These are phyloP conservation scores for Martensiomyces pterosporus DNA, from an alignment of 192 early-diverging fungal genomes.

Conservation along the genomic window DNA sequence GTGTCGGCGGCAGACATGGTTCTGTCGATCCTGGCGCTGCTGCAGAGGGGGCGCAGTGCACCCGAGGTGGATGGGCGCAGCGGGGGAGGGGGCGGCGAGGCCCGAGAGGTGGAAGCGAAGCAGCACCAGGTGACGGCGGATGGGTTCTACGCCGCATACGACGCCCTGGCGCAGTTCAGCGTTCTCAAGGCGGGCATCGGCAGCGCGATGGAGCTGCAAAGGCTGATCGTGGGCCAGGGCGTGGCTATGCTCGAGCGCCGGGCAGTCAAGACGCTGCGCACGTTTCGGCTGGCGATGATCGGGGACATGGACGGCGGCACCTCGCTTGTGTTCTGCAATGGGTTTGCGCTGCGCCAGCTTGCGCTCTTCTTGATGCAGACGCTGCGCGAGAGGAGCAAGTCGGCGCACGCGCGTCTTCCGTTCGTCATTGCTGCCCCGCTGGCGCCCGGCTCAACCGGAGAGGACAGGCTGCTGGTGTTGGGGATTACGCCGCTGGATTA, in stretches of 20 bases:
- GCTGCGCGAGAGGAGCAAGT: constrained; percentile 22
- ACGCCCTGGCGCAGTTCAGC: constrained; percentile 57
- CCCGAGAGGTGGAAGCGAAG: neutral
- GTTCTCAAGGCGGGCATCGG: constrained; percentile 60
- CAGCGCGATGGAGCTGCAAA: constrained; percentile 72
- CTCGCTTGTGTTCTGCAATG: constrained; percentile 52
- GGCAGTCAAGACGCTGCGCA: constrained; percentile 65
- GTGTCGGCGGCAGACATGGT: constrained; percentile 80
- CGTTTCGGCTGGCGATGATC: constrained; percentile 72
- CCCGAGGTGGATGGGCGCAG: neutral
- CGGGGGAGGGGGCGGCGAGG: too few species aligned
- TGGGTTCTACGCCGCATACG: constrained; percentile 88
- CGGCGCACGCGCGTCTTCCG: constrained; percentile 51
- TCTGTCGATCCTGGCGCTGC: constrained; percentile 69
- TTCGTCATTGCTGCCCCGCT: constrained; percentile 77
- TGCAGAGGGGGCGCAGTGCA: constrained; percentile 56
- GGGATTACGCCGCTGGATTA: constrained; percentile 55
- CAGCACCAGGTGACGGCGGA: constrained; percentile 29
- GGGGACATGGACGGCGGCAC: constrained; percentile 45
- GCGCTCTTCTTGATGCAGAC: constrained; percentile 80
- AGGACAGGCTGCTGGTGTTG: constrained; percentile 64
- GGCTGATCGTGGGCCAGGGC: constrained; percentile 71
- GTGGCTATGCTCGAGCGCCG: constrained; percentile 77
- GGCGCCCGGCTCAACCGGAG: constrained; percentile 15
- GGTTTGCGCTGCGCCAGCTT: constrained; percentile 67